Conservation (phyloP, 1,284 basidiomycete species). For the Sporisorium scitamineum region DNA sequence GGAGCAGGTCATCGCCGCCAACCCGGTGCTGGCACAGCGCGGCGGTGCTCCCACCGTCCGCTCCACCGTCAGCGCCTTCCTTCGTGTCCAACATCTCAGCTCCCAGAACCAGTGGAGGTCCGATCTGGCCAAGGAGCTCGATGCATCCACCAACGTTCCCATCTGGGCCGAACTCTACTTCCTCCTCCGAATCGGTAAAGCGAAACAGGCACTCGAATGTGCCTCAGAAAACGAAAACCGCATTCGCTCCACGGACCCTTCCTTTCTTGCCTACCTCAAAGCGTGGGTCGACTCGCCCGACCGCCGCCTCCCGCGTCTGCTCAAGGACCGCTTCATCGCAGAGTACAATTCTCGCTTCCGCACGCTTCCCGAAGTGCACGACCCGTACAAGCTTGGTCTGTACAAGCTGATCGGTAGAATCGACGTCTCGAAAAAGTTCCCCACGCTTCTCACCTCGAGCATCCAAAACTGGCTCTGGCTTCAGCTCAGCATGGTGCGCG, state of each 20-base stretch:
- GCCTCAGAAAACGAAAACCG: conserved; percentile 79
- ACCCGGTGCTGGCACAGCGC: conserved; percentile 85
- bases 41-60: conserved; percentile 91
- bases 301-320: conserved; percentile 45
- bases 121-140: conserved; percentile 61
- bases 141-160: conserved; percentile 71
- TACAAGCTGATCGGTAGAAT: conserved; percentile 96
- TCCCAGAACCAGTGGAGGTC: conserved; percentile 60
- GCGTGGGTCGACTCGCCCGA: conserved; percentile 79
- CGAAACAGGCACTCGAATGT: conserved; percentile 79
- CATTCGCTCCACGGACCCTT: conserved; percentile 83
- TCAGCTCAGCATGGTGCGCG: conserved; percentile 82
- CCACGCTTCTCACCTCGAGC: conserved; percentile 85
- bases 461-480: conserved; percentile 99
- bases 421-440: conserved; percentile 83
- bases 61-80: conserved; percentile 78
- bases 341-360: conserved; percentile 90
- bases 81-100: conserved; percentile 61
- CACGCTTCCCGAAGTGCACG: conserved; percentile 71
- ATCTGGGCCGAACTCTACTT: conserved; percentile 94
- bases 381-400: conserved; percentile 94
- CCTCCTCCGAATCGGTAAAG: conserved; percentile 86
- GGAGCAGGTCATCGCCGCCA: conserved; percentile 84
- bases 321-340: conserved; percentile 83
- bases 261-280: conserved; percentile 85